A percentile compares a stretch with the other conserved stretches of the same genome.
Conservation (phyloP, 148 eudicot genomes). For the Vaccinium darrowii region DNA sequence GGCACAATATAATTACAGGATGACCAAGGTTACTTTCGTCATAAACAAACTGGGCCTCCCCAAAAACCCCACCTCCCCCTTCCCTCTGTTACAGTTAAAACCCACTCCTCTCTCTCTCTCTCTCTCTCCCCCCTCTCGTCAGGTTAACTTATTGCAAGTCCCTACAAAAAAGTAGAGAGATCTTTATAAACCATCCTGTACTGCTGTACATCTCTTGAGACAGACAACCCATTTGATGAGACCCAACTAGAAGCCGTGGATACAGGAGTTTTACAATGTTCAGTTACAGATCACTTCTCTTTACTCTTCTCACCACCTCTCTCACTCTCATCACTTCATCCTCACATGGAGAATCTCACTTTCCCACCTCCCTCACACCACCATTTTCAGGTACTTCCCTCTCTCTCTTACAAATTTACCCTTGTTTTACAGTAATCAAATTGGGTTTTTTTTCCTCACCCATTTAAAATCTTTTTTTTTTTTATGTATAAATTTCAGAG, state of each 20-base stretch:
- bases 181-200: neutral
- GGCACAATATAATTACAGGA: neutral
- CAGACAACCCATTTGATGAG: neutral
- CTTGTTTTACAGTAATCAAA: neutral
- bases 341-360: conserved; percentile 12
- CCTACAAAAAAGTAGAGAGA: neutral
- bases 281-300: conserved; percentile 1
- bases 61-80: neutral
- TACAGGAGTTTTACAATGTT: neutral
- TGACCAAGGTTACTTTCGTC: neutral
- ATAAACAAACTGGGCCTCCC: neutral
- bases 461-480: neutral
- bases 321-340: conserved; percentile 1
- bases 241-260: neutral
- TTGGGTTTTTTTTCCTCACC: neutral
- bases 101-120: neutral
- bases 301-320: conserved; percentile 11
- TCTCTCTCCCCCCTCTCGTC: neutral
- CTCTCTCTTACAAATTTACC: neutral
- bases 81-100: neutral
- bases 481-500: conserved; percentile 20
- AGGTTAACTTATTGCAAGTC: neutral
- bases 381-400: conserved; percentile 16
- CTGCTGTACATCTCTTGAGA: neutral
- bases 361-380: conserved; percentile 14